Conservation (phyloP, 2,329 filamentous ascomycete genomes). For the Blastomyces parvus region DNA sequence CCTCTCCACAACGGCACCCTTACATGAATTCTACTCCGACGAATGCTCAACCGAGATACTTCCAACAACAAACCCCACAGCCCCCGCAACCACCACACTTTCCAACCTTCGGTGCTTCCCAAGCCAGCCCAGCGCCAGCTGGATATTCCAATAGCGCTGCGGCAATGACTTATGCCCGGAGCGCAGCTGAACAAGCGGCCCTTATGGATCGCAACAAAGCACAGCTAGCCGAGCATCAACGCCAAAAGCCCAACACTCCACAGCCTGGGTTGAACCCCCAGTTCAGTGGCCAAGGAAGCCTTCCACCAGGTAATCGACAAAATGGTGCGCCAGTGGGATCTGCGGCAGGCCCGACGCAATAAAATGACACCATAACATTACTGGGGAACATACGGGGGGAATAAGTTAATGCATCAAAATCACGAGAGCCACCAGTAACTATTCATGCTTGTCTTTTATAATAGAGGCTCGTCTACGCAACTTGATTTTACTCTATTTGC, state of each 20-base stretch:
- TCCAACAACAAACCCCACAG: conserved; percentile 25
- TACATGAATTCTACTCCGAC: conserved; percentile 27
- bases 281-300: conserved; percentile 9
- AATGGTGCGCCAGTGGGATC: not conserved
- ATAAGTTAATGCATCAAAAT: not conserved
- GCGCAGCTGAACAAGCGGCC: conserved; percentile 32
- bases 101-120: conserved; percentile 25
- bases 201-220: conserved; percentile 32
- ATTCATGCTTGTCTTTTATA: not conserved
- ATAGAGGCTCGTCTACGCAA: not conserved
- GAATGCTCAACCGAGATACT: conserved; percentile 24
- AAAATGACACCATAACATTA: not conserved
- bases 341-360: conserved; percentile 1
- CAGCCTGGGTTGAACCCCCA: conserved; percentile 19
- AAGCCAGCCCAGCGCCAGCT: conserved; percentile 23
- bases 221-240: conserved; percentile 27
- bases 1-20: conserved; percentile 28
- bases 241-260: conserved; percentile 27
- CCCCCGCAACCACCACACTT: conserved; percentile 25
- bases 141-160: conserved; percentile 29
- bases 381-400: not conserved
- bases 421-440: not conserved
- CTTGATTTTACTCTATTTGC: not conserved
- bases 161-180: conserved; percentile 30
- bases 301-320: conserved; percentile 5